These are phyloP conservation scores for Oryza nivara DNA, from an alignment of 176 grass and related monocot species.

Conservation along the genomic window DNA sequence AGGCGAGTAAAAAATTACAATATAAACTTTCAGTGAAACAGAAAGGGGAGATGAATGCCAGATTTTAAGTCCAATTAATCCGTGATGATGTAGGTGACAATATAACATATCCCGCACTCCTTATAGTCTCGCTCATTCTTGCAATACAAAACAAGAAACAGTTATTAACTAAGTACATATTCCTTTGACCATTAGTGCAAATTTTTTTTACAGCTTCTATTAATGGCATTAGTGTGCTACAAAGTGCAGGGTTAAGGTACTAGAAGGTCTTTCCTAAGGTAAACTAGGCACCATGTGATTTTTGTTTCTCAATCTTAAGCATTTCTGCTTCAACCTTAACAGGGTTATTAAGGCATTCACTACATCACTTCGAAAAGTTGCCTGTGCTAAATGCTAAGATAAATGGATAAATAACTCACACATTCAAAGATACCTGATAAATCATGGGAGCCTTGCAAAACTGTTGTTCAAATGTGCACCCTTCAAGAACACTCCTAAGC, in stretches of 20 bases:
- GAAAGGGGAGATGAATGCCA: background rate
- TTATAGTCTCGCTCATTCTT: background rate
- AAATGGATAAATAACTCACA: conserved; percentile 30
- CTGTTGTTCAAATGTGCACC: conserved; percentile 70
- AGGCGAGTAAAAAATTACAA: background rate
- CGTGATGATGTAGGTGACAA: background rate
- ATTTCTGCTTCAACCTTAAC: background rate
- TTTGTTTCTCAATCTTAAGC: conserved; percentile 12
- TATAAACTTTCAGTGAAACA: background rate
- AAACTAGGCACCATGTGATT: conserved; percentile 3
- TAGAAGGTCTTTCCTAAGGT: background rate
- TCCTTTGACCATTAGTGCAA: conserved; percentile 26
- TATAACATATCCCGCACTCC: background rate
- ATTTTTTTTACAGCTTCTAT: background rate
- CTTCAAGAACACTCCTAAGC: conserved; percentile 77
- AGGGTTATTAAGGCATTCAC: conserved; percentile 13
- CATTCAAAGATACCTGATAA: conserved; percentile 70
- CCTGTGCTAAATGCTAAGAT: conserved; percentile 24
- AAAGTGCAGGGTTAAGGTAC: background rate
- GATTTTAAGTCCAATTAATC: background rate
- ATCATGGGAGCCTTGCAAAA: conserved; percentile 88
- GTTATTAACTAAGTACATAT: background rate
- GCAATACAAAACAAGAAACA: background rate
- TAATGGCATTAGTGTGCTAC: conserved; percentile 10
- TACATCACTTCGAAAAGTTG: conserved; percentile 1